Evolutionary conservation across 2,329 filamentous ascomycete genomes (phyloP).

Genomic region (Zymoseptoria pseudotritici): DNA sequence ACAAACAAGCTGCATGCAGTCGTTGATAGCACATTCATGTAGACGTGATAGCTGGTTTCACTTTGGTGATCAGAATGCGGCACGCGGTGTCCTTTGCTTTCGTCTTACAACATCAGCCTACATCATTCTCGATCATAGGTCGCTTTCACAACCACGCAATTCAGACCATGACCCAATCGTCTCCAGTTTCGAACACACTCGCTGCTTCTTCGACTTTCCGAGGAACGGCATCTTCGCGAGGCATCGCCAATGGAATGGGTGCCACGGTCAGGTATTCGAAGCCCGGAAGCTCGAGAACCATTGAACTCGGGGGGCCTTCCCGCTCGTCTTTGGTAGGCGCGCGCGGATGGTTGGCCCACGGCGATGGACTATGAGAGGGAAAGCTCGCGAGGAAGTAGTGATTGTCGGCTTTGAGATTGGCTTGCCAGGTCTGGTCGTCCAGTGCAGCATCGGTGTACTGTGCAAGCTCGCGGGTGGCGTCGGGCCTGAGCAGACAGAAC

Average conservation of each 20-base stretch:
- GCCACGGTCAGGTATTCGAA: not conserved
- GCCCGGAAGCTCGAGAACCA: not conserved
- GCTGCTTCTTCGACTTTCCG: not conserved
- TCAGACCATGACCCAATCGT: not conserved
- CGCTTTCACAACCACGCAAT: not conserved
- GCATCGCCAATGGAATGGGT: not conserved
- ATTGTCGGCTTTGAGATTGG: not conserved
- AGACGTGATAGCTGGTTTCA: not conserved
- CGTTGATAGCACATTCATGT: not conserved
- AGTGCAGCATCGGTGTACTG: not conserved
- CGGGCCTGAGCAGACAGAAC: not conserved
- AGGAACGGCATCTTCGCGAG: not conserved
- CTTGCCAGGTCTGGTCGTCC: not conserved
- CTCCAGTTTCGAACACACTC: not conserved
- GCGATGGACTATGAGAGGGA: not conserved
- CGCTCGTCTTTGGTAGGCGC: not conserved
- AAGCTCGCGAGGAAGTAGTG: not conserved
- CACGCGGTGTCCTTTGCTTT: not conserved
- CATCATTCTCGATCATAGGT: not conserved
- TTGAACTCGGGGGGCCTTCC: not conserved
- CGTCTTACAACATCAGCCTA: not conserved
- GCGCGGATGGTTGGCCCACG: not conserved
- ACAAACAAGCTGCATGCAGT: not conserved
- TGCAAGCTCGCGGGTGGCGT: not conserved
- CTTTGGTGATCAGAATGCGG: not conserved